Percentiles rank a stretch among this genome's conserved stretches.
These are phyloP conservation scores for Tuber melanosporum DNA, from an alignment of 495 filamentous ascomycete species.

Conservation along the genomic window DNA sequence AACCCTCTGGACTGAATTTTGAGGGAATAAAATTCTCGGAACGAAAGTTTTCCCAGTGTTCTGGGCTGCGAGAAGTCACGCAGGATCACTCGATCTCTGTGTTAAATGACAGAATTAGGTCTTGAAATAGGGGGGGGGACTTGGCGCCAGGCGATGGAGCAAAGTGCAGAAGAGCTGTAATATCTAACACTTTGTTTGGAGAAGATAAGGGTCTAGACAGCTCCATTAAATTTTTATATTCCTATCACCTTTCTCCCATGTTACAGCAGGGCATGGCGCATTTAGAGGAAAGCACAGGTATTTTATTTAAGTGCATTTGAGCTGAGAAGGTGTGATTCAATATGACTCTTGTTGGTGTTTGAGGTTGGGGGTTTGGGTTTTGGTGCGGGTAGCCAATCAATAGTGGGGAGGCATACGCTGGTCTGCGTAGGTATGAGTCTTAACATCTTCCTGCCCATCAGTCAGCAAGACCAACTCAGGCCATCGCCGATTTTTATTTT, in stretches of 20 bases:
- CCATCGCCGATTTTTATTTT: slow-evolving; percentile 38
- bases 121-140: not conserved
- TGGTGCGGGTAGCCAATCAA: not conserved
- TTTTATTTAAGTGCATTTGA: not conserved
- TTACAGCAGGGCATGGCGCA: not conserved
- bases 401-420: not conserved
- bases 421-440: slow-evolving; percentile 39
- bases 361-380: not conserved
- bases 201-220: not conserved
- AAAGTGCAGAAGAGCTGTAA: not conserved
- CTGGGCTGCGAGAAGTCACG: not conserved
- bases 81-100: not conserved
- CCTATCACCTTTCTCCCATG: not conserved
- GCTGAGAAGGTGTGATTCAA: not conserved
- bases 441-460: slow-evolving; percentile 28
- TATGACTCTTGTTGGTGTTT: not conserved
- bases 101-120: not conserved
- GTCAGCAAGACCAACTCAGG: slow-evolving; percentile 18
- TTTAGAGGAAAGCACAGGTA: not conserved
- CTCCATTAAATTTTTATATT: not conserved
- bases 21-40: not conserved
- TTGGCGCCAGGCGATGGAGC: not conserved
- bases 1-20: not conserved
- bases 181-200: not conserved
- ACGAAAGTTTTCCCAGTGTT: not conserved